phyloP scores from a whole-genome alignment of 179 eudicot species.

The Sideroxylon spinosum region DNA sequence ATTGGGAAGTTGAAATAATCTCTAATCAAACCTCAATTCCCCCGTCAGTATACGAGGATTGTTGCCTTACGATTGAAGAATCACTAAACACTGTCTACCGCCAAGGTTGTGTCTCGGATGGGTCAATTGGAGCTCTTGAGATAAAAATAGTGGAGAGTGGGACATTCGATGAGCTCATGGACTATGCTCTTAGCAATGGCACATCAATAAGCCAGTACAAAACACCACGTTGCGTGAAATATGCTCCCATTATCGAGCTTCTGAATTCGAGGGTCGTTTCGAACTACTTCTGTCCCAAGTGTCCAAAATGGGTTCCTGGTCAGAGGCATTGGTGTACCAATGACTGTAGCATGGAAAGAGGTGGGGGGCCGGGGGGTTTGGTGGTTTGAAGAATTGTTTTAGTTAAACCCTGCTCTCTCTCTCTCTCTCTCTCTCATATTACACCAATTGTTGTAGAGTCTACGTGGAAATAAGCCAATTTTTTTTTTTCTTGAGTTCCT shows the following conservation, averaged over 20 bases:
- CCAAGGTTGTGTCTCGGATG: constrained; percentile 38
- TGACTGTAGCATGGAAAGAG: neutral
- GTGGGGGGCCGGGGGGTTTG: too few species aligned
- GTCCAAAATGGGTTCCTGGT: constrained; percentile 51
- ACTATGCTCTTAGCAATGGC: constrained; percentile 40
- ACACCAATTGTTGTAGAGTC: too few species aligned
- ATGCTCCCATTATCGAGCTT: constrained; percentile 43
- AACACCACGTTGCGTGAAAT: constrained; percentile 48
- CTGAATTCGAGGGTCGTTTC: constrained; percentile 39
- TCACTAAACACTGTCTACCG: constrained; percentile 51
- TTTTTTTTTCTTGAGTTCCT: too few species aligned
- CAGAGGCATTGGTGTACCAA: constrained; percentile 34
- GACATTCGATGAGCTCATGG: constrained; percentile 57
- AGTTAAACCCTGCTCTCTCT: too few species aligned
- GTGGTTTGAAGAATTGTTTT: neutral
- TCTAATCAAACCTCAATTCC: constrained; percentile 17
- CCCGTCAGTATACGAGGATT: constrained; percentile 37
- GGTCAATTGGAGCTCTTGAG: constrained; percentile 55
- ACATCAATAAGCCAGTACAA: constrained; percentile 59
- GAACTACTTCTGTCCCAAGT: constrained; percentile 39
- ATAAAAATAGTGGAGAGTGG: constrained; percentile 41
- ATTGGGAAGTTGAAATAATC: constrained; percentile 29
- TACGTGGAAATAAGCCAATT: too few species aligned
- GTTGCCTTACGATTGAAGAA: constrained; percentile 48
- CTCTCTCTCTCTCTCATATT: too few species aligned